Base-by-base conservation (phyloP, 805 yeast species). In the Myxozyma geophila region DNA sequence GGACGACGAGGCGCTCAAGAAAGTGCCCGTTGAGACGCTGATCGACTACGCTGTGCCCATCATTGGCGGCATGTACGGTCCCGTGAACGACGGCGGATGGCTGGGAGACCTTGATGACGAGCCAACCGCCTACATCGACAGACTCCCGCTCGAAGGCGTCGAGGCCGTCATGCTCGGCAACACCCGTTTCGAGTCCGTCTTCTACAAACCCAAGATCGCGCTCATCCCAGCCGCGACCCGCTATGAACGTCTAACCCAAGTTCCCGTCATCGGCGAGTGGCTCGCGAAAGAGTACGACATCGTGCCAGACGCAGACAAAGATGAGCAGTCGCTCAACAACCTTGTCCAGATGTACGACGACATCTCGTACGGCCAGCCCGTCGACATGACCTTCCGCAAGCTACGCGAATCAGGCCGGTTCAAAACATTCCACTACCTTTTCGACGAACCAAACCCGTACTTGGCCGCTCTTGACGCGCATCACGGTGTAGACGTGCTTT, bases 401-500 rank as follows among this genome's bases (percentile, higher is more conserved):
- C 54, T 73, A 39, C 58, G 60, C 51, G 51, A 28, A 37, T 60
- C 57, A 6, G 60, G 57, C 3, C 58, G 55, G 1, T 51, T 66
- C 28, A 61, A 53, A 33, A 74, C 74, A 4, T 72, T 62, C 54
- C 63, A 75, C 17, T 74, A 71, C 59, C 63, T 70, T 13, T 74
- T 75, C 55, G 78, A 75, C 55, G 72, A 71, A 19, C 60, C 66
- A 8, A 75, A 75, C 51, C 77, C 78, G 3, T 63, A 67, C 33
- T 62, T 59, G 17, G 68, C 72, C 0, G 35, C 60, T 1, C 55
- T 70, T 17, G 75, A 74, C 23, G 74, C 74, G 40, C 71, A 73
- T 57, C 78, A 75, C 53, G 74, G 74, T 69, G 78, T 75, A 7
- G 78, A 75, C 58, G 72, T 75, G 8, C 64, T 74, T 28, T 75